Base-by-base conservation (phyloP, 1,139 yeast species). In the Sugiyamaella castrensis region DNA sequence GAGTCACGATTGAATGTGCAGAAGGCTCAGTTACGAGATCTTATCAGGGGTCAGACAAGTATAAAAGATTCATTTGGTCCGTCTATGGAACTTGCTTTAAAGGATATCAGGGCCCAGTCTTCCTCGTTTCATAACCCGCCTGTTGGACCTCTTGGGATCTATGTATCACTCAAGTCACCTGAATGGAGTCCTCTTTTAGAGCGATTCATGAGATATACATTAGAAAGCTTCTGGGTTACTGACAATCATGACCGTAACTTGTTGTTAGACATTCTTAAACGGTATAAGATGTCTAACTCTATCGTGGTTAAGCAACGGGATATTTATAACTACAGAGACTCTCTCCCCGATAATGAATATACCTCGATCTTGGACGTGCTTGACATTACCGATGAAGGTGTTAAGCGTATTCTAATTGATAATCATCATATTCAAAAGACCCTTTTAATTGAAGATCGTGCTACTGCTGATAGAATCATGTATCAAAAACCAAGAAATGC, bases 81-180 rank as follows among this genome's bases (percentile, higher is more conserved):
- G 0, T 67, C 67, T 12, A 74, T 81, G 66, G 68, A 64, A 19
- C 44, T 50, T 1, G 67, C 80, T 6, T 59, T 84, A 8, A 55
- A 59, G 1, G 77, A 70, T 1, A 77, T 87, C 10, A 57, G 62
- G 7, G 24, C 24, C 24, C 50, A 59, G 37, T 53, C 63, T 24
- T 35, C 56, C 40, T 31, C 62, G 47, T 70, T 86, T 74, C 72
- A 71, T 16, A 56, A 63, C 1, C 61, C 58, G 19, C 95, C 95
- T 0, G 65, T 86, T n/a, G 98, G 98, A 0, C 99, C 99, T 0
- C 53, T 91, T 1, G 98, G 97, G 0, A 59, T 73, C 8, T 71
- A 71, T 52, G 72, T 89, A 2, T 72, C 77, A 8, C 71, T 92
- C 12, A 85, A 80, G 15, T 78, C 69, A 56, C 69, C 73, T n/a